A percentile compares a stretch with the other conserved stretches of the same genome.
These are phyloP conservation scores for Phlyctochytrium arcticum DNA, from an alignment of 192 early-diverging fungal species.

Conservation along the genomic window DNA sequence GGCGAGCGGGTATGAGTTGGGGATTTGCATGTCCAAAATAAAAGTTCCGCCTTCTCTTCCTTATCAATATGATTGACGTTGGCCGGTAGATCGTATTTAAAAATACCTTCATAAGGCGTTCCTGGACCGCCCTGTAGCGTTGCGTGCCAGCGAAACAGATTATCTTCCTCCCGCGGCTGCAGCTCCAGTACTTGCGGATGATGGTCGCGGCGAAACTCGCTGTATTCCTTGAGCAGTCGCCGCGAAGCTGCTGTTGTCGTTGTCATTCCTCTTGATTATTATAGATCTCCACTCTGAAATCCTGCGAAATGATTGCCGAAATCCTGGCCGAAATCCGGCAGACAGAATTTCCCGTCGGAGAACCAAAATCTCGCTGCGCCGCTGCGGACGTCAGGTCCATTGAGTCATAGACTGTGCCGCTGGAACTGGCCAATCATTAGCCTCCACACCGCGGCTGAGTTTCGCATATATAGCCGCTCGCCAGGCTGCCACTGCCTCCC, in stretches of 20 bases:
- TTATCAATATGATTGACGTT: slow-evolving; percentile 1
- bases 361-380: too few relatives aligned
- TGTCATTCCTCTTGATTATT: too few relatives aligned
- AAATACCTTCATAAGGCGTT: slow-evolving; percentile 65
- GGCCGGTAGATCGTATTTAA: neutral
- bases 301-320: too few relatives aligned
- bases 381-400: too few relatives aligned
- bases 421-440: too few relatives aligned
- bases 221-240: slow-evolving; percentile 56
- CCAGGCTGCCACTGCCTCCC: too few relatives aligned
- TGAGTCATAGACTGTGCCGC: too few relatives aligned
- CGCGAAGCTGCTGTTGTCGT: slow-evolving; percentile 42
- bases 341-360: too few relatives aligned
- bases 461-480: too few relatives aligned
- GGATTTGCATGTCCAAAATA: slow-evolving; percentile 64
- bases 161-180: slow-evolving; percentile 59
- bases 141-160: slow-evolving; percentile 67
- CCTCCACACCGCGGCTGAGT: too few relatives aligned
- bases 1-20: slow-evolving; percentile 70
- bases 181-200: slow-evolving; percentile 56
- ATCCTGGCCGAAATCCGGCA: too few relatives aligned
- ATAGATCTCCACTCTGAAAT: too few relatives aligned
- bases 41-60: slow-evolving; percentile 57
- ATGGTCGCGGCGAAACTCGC: slow-evolving; percentile 43
- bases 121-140: slow-evolving; percentile 58